These are phyloP conservation scores for Fennellomyces sp. DNA, from an alignment of 371 early-diverging fungal genomes.

Conservation along the genomic window DNA sequence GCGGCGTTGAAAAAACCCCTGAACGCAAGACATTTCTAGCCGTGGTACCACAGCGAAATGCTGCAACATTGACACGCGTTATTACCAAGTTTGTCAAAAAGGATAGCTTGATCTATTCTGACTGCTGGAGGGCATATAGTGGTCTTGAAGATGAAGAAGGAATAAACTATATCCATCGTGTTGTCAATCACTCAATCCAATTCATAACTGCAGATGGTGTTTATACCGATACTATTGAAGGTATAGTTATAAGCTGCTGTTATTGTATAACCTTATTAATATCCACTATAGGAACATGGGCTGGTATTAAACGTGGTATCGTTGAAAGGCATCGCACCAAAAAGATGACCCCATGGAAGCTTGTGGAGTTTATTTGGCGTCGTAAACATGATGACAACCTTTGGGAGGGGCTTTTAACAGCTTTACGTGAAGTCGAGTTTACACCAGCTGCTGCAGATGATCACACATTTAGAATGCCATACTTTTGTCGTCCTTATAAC, in stretches of 20 bases:
- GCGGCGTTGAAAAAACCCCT: constrained; percentile 14
- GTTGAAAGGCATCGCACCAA: not conserved
- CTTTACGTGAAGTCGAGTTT: not conserved
- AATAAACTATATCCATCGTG: not conserved
- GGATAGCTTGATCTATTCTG: constrained; percentile 10
- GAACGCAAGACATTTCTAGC: constrained; percentile 9
- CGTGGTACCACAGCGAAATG: constrained; percentile 4
- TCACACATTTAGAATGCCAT: no score
- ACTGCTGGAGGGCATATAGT: constrained; percentile 15
- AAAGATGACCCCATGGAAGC: constrained; percentile 8
- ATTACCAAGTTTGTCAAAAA: constrained; percentile 1
- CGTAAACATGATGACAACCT: constrained; percentile 7
- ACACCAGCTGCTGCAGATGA: no score
- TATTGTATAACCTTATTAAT: not conserved
- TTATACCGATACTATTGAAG: constrained; percentile 19
- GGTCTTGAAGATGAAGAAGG: not conserved
- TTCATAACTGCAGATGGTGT: constrained; percentile 7
- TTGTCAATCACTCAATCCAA: constrained; percentile 1
- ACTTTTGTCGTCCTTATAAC: no score
- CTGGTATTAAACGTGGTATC: constrained; percentile 10
- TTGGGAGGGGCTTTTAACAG: constrained; percentile 1
- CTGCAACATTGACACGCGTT: not conserved
- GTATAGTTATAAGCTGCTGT: not conserved
- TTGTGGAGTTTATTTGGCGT: constrained; percentile 13
- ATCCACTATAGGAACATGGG: constrained; percentile 12